Conservation (phyloP, 257 asterid species). For the Nicotiana benthamiana region DNA sequence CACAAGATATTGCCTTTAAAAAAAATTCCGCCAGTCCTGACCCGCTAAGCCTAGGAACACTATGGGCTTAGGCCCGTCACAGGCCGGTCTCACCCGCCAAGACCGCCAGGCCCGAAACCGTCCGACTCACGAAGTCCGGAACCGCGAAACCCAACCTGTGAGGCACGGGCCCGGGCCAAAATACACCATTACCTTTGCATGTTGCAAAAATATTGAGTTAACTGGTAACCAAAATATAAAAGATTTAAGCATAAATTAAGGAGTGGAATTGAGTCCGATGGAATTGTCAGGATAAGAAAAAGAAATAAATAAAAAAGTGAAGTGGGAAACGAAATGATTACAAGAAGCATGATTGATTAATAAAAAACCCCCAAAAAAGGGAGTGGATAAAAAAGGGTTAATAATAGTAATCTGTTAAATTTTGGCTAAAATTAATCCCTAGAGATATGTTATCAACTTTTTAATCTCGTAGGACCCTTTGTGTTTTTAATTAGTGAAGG, state of each 20-base stretch:
- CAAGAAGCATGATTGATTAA: constrained; percentile 22
- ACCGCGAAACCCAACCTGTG: too few relatives aligned
- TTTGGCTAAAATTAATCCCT: constrained; percentile 16
- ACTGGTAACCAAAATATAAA: background rate
- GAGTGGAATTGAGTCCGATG: background rate
- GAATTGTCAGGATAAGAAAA: background rate
- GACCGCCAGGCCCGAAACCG: too few relatives aligned
- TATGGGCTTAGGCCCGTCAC: too few relatives aligned
- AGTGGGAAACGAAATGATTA: constrained; percentile 33
- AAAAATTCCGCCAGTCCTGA: too few relatives aligned
- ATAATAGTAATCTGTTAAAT: constrained; percentile 3
- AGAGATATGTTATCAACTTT: constrained; percentile 10
- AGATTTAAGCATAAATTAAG: background rate
- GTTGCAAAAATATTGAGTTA: background rate
- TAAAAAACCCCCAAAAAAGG: constrained; percentile 17
- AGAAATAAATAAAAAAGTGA: background rate
- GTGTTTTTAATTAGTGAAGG: background rate
- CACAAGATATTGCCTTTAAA: too few relatives aligned
- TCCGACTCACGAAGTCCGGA: too few relatives aligned
- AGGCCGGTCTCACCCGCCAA: too few relatives aligned
- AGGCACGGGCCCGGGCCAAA: too few relatives aligned
- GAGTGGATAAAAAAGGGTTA: constrained; percentile 14
- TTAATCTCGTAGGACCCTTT: constrained; percentile 13
- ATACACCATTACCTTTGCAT: too few relatives aligned
- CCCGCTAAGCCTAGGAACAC: too few relatives aligned